phyloP scores from a whole-genome alignment of 148 eudicot genomes.

The Simmondsia chinensis region DNA sequence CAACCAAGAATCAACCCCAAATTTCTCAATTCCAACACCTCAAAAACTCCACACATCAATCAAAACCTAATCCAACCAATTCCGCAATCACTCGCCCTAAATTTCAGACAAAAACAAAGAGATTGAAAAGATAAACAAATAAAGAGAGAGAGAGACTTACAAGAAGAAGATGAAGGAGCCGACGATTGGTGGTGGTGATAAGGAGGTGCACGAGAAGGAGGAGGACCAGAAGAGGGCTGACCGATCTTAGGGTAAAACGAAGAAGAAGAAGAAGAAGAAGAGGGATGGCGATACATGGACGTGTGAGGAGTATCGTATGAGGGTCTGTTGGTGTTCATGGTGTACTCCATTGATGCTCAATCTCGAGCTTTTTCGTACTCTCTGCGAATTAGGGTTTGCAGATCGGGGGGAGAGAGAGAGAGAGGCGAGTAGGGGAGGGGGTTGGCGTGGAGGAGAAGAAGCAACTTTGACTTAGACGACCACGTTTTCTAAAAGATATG shows the following conservation, averaged over 20 bases:
- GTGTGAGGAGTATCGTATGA: slow-evolving; percentile 3
- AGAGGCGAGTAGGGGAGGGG: background rate
- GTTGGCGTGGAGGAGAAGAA: background rate
- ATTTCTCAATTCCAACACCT: too few species aligned
- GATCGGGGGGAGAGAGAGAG: slow-evolving; percentile 13
- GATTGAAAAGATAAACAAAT: background rate
- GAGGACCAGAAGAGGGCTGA: slow-evolving; percentile 23
- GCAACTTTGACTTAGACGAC: background rate
- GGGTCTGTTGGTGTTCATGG: too few species aligned
- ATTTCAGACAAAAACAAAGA: background rate
- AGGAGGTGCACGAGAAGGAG: slow-evolving; percentile 28
- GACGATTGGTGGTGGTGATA: slow-evolving; percentile 17
- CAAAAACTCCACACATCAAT: too few species aligned
- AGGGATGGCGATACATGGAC: slow-evolving; percentile 15
- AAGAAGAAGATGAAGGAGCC: slow-evolving; percentile 20
- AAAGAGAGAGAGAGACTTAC: slow-evolving; percentile 11
- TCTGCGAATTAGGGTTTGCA: slow-evolving; percentile 1
- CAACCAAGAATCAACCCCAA: too few species aligned
- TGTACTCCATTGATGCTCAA: too few species aligned
- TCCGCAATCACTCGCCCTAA: too few species aligned
- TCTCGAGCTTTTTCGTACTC: too few species aligned
- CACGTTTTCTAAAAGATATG: too few species aligned
- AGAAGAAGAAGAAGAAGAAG: slow-evolving; percentile 19
- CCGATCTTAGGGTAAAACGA: slow-evolving; percentile 32
- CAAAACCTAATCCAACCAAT: too few species aligned